A percentile compares a stretch with the other conserved stretches of the same genome.
These are phyloP conservation scores for Plectosphaerella sp. DNA, from an alignment of 2,329 filamentous ascomycete genomes.

Conservation along the genomic window DNA sequence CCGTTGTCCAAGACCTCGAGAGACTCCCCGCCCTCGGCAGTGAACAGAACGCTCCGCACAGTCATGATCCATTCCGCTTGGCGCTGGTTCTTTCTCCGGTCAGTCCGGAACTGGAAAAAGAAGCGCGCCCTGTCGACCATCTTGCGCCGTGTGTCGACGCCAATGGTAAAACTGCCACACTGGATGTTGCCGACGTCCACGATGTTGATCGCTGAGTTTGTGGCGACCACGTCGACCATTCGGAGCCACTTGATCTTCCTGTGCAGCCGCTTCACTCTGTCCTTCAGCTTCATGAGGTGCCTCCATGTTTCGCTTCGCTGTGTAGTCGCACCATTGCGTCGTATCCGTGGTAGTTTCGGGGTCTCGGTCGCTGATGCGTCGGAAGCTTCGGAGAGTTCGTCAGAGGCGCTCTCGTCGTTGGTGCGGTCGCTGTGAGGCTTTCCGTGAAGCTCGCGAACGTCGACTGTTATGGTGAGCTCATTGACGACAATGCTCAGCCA, in stretches of 20 bases:
- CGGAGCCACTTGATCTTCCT: conserved; percentile 83
- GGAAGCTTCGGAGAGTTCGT: conserved; percentile 5
- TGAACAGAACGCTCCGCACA: conserved; percentile 82
- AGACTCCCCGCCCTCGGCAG: conserved; percentile 76
- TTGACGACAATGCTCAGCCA: conserved; percentile 89
- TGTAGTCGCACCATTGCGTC: conserved; percentile 22
- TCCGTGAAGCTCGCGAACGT: conserved; percentile 62
- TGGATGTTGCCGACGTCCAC: conserved; percentile 80
- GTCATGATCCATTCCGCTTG: conserved; percentile 90
- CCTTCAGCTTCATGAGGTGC: conserved; percentile 72
- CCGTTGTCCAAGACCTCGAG: conserved; percentile 86
- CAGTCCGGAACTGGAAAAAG: conserved; percentile 73
- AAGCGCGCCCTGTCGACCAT: conserved; percentile 87
- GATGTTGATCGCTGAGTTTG: conserved; percentile 72
- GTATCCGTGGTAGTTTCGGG: conserved; percentile 13
- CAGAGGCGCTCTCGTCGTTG: conserved; percentile 19
- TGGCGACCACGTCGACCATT: conserved; percentile 83
- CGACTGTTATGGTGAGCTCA: conserved; percentile 79
- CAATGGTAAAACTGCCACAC: conserved; percentile 76
- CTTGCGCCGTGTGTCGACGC: conserved; percentile 86
- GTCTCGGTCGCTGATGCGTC: conserved; percentile 6
- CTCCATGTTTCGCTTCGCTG: conserved; percentile 74
- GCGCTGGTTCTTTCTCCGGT: conserved; percentile 49
- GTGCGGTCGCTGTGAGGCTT: conserved; percentile 32
- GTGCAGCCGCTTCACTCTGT: conserved; percentile 81